Evolutionary conservation across 805 yeast genomes (phyloP).

Genomic region (Candida odintsovae): DNA sequence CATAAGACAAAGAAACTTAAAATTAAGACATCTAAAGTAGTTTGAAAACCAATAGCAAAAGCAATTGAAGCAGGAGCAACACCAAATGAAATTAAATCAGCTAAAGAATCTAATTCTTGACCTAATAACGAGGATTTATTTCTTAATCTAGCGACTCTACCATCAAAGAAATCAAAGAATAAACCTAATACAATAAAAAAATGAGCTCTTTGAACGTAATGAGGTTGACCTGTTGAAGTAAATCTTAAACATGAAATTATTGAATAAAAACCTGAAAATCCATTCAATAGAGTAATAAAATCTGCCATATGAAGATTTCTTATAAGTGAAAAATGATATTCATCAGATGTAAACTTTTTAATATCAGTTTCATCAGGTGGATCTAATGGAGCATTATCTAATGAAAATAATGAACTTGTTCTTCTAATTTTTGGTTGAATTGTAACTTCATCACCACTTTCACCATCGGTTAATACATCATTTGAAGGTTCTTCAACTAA

Average conservation of each 20-base stretch:
- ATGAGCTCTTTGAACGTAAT: slow-evolving; percentile 82
- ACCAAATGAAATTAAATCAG: slow-evolving; percentile 91
- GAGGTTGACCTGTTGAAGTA: slow-evolving; percentile 61
- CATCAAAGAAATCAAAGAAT: slow-evolving; percentile 95
- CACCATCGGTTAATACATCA: slow-evolving; percentile 17
- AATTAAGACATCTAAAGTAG: slow-evolving; percentile 72
- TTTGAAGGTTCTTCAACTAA: not conserved
- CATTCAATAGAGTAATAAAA: slow-evolving; percentile 89
- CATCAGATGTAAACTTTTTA: slow-evolving; percentile 73
- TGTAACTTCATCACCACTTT: slow-evolving; percentile 15
- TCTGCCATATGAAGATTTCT: slow-evolving; percentile 93
- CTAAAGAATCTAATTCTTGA: slow-evolving; percentile 94
- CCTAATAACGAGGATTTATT: slow-evolving; percentile 92
- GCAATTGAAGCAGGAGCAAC: slow-evolving; percentile 95
- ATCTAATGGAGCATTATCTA: slow-evolving; percentile 47
- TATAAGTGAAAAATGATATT: slow-evolving; percentile 79
- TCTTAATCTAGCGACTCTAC: slow-evolving; percentile 92
- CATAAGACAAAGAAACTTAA: slow-evolving; percentile 85
- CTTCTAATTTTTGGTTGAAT: slow-evolving; percentile 25
- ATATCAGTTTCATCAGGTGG: slow-evolving; percentile 77
- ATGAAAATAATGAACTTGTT: slow-evolving; percentile 48
- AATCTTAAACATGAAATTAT: slow-evolving; percentile 81
- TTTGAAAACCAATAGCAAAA: slow-evolving; percentile 82
- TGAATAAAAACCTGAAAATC: slow-evolving; percentile 89
- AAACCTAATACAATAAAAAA: slow-evolving; percentile 85